These are phyloP conservation scores for Solanum pennellii DNA, from an alignment of 257 asterid species.

Conservation along the genomic window DNA sequence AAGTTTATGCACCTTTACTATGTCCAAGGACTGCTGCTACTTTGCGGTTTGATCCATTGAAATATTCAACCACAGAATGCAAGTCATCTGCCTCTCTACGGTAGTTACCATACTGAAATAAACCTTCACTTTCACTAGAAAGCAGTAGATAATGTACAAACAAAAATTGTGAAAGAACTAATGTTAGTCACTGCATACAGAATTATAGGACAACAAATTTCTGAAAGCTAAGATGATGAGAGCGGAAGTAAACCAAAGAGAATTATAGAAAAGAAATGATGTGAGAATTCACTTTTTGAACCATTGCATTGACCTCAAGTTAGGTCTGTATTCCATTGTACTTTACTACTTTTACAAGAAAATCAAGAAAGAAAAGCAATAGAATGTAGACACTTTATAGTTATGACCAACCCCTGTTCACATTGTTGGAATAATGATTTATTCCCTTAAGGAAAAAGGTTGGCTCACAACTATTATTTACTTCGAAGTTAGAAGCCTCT, in stretches of 20 bases:
- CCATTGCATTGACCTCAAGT: background rate
- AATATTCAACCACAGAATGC: constrained; percentile 63
- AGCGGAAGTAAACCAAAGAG: background rate
- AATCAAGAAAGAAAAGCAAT: background rate
- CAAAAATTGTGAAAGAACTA: background rate
- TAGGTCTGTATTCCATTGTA: background rate
- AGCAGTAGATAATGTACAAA: background rate
- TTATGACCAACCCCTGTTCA: background rate
- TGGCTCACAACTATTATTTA: background rate
- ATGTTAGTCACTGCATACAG: background rate
- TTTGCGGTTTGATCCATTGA: constrained; percentile 30
- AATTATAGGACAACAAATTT: background rate
- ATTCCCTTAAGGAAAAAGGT: background rate
- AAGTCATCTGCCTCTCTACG: constrained; percentile 63
- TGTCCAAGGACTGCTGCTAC: constrained; percentile 72
- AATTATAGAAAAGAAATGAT: background rate
- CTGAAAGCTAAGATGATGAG: background rate
- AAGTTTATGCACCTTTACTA: constrained; percentile 56
- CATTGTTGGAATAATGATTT: background rate
- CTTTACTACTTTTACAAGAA: background rate
- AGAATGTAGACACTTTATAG: background rate
- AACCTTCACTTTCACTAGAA: constrained; percentile 85
- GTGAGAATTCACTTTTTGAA: background rate
- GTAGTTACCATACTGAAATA: constrained; percentile 60
- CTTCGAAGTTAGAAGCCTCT: background rate